Base-by-base conservation (phyloP, 2,329 filamentous ascomycete species). In the Penicillium brevicompactum region DNA sequence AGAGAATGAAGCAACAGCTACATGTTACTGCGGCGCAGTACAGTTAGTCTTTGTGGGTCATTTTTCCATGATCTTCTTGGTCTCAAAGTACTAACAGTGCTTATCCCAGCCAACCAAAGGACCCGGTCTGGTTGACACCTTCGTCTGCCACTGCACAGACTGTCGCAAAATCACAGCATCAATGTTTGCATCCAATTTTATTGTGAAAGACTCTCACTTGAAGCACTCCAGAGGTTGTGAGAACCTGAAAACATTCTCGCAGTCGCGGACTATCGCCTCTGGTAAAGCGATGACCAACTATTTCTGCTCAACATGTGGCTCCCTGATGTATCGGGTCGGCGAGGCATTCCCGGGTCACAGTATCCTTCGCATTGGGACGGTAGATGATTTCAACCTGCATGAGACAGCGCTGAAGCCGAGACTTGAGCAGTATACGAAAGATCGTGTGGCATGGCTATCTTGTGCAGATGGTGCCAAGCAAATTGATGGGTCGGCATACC, bases 111-210 rank as follows among this genome's bases (percentile, higher is more conserved):
- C 58, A 44, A 58, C 56, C 18, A 24, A 60, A 46, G 56, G 46
- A 1, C 52, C 58, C 4, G 58, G 56, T 2, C 40, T 86, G 0
- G 57, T 81, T 16, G 70, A 72, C 56, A 79, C 74, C 5, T 86
- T 86, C 63, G 62, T 86, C 61, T 87, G 84, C 71, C 76, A 87
- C 73, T 87, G 84, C 67, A 67, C 72, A 32, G 84, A 87, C 70
- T 87, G 84, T 70, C 83, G 76, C 63, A 87, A 87, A 62, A 76
- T 87, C 56, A 86, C 83, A 0, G 82, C 84, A 0, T 84, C 83
- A 0, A 84, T 86, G 80, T 86, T 84, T 70, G 80, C 83, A 2
- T 80, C 82, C 50, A 86, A 84, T 70, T 84, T 87, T 64, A 76
- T 76, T 55, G 68, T 85, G 40, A 58, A 64, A 10, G 75, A 84